phyloP scores from a whole-genome alignment of 1,284 basidiomycete genomes.

The Puccinia hordei region DNA sequence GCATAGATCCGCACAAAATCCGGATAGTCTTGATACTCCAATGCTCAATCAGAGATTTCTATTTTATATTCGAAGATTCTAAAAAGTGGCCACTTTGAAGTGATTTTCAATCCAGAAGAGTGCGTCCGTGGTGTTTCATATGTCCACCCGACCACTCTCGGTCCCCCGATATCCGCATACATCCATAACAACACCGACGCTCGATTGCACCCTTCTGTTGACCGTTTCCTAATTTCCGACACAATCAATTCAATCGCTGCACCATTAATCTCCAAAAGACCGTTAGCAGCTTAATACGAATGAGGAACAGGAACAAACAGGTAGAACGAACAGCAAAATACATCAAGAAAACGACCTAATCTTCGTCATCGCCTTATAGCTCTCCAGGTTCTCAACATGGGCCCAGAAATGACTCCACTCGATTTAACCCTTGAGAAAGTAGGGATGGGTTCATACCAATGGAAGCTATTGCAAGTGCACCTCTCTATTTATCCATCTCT shows the following conservation, averaged over 20 bases:
- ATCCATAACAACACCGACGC: too few relatives aligned
- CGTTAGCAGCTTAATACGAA: background rate
- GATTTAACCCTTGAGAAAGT: conserved; percentile 38
- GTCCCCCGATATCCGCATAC: too few relatives aligned
- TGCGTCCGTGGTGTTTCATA: too few relatives aligned
- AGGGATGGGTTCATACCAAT: conserved; percentile 48
- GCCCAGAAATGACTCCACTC: conserved; percentile 24
- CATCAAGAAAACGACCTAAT: background rate
- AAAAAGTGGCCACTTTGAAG: too few relatives aligned
- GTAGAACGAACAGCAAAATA: background rate
- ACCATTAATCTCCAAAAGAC: background rate
- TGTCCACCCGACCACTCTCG: too few relatives aligned
- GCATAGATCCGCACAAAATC: too few relatives aligned
- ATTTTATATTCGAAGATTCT: too few relatives aligned
- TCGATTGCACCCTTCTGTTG: too few relatives aligned
- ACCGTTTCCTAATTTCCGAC: background rate
- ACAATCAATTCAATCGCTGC: background rate
- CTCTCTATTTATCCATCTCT: background rate
- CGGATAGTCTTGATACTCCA: too few relatives aligned
- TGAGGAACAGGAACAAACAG: background rate
- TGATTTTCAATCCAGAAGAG: too few relatives aligned
- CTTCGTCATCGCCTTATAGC: background rate
- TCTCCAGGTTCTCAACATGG: background rate
- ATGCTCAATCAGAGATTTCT: too few relatives aligned
- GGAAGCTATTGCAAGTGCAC: conserved; percentile 36